phyloP scores from a whole-genome alignment of 2,329 filamentous ascomycete species.

The Colletotrichum tropicale region DNA sequence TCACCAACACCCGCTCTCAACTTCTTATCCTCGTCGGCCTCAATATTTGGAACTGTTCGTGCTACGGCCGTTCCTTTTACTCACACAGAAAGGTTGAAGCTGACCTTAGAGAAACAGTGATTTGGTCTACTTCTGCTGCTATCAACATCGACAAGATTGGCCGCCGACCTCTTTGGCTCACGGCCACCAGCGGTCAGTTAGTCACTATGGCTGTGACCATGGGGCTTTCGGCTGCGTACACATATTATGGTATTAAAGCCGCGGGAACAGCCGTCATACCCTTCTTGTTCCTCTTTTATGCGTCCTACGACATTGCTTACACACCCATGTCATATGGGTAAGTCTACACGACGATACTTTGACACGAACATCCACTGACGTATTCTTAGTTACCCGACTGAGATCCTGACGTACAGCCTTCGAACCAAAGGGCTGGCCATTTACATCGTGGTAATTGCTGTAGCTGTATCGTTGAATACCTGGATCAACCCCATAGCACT shows the following conservation, averaged over 20 bases:
- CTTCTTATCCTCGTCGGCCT: background rate
- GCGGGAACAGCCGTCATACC: background rate
- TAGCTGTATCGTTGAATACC: background rate
- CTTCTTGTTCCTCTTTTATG: background rate
- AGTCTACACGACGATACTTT: background rate
- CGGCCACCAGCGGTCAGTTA: background rate
- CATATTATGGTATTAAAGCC: background rate
- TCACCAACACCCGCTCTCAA: background rate
- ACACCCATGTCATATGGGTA: background rate
- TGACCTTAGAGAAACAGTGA: background rate
- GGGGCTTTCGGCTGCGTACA: background rate
- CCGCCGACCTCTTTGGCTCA: background rate
- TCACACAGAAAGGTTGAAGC: background rate
- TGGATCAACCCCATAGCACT: background rate
- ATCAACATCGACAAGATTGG: slow-evolving; percentile 1
- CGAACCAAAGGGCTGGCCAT: background rate
- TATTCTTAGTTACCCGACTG: background rate
- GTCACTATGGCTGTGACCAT: background rate
- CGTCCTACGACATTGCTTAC: background rate
- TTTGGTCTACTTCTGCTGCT: background rate
- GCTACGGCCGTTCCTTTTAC: background rate
- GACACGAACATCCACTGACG: background rate
- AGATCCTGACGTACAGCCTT: background rate
- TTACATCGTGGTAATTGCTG: background rate
- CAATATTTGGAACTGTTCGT: background rate